Evolutionary conservation across 495 filamentous ascomycete species (phyloP).

Genomic region (Umbilicaria muhlenbergii): DNA sequence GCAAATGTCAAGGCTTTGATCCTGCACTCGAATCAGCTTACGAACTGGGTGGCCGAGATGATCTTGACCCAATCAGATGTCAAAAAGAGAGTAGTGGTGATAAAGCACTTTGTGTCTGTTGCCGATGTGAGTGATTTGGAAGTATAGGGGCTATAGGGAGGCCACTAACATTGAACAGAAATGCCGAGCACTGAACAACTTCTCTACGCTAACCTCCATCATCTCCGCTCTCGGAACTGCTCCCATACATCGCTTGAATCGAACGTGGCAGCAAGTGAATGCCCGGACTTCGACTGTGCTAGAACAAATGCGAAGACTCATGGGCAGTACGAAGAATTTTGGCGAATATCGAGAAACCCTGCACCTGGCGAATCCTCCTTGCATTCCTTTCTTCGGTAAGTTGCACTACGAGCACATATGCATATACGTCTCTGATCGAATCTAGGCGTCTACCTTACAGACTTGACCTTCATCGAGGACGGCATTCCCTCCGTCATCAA

Average conservation of each 20-base stretch:
- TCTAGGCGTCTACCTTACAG: conserved; percentile 87
- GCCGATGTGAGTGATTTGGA: conserved; percentile 56
- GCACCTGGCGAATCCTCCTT: conserved; percentile 85
- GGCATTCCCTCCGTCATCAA: conserved; percentile 92
- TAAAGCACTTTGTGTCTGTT: conserved; percentile 94
- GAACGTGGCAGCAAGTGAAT: conserved; percentile 92
- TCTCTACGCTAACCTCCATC: conserved; percentile 94
- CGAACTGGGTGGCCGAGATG: conserved; percentile 99
- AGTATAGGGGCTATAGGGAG: conserved; percentile 3
- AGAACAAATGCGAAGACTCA: conserved; percentile 82
- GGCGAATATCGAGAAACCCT: conserved; percentile 87
- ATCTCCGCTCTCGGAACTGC: conserved; percentile 90
- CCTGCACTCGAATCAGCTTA: conserved; percentile 93
- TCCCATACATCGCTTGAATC: conserved; percentile 79
- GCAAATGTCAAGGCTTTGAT: conserved; percentile 92
- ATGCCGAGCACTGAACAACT: conserved; percentile 90
- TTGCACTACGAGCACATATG: not conserved
- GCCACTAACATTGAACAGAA: conserved; percentile 40
- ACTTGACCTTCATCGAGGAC: conserved; percentile 97
- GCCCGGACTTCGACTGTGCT: conserved; percentile 61
- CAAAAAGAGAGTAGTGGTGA: conserved; percentile 89
- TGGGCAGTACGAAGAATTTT: conserved; percentile 98
- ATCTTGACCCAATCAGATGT: conserved; percentile 87
- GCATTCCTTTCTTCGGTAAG: conserved; percentile 96
- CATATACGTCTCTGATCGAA: not conserved